phyloP scores from a whole-genome alignment of 2,329 filamentous ascomycete genomes.

The Paracoccidioides lutzii region DNA sequence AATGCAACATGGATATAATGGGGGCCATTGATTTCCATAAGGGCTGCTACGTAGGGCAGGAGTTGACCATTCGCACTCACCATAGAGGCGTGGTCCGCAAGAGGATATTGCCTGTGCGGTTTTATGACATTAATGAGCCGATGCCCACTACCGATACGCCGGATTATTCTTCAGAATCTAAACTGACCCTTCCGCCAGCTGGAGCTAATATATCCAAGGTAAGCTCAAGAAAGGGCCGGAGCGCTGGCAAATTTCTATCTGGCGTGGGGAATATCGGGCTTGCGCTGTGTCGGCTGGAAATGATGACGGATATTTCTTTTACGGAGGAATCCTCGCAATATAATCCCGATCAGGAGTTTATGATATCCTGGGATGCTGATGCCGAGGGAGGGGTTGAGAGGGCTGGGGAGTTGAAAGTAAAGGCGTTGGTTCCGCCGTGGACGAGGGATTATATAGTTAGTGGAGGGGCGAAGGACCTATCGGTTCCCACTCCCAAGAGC shows the following conservation, averaged over 20 bases:
- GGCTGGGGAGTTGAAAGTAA: constrained; percentile 43
- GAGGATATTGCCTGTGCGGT: constrained; percentile 65
- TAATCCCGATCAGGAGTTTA: constrained; percentile 49
- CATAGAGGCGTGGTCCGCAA: constrained; percentile 91
- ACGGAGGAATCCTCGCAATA: constrained; percentile 53
- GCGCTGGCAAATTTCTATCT: constrained; percentile 66
- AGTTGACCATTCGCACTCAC: constrained; percentile 87
- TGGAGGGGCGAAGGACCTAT: constrained; percentile 27
- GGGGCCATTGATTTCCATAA: constrained; percentile 83
- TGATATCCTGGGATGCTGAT: constrained; percentile 39
- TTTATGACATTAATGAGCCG: constrained; percentile 45
- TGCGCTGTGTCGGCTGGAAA: constrained; percentile 73
- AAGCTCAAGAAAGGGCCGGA: constrained; percentile 44
- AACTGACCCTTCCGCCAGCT: constrained; percentile 20
- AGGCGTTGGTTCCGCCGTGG: constrained; percentile 80
- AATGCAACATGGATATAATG: constrained; percentile 79
- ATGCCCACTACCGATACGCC: constrained; percentile 39
- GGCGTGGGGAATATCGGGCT: constrained; percentile 78
- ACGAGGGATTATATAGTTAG: constrained; percentile 33
- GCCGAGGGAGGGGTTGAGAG: constrained; percentile 29
- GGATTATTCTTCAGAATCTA: constrained; percentile 20
- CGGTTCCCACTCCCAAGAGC: constrained; percentile 22
- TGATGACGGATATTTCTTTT: constrained; percentile 70
- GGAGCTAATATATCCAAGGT: constrained; percentile 43
- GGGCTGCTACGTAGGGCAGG: constrained; percentile 93